phyloP scores from a whole-genome alignment of 768 basidiomycete genomes.

The Arthromyces matolae region DNA sequence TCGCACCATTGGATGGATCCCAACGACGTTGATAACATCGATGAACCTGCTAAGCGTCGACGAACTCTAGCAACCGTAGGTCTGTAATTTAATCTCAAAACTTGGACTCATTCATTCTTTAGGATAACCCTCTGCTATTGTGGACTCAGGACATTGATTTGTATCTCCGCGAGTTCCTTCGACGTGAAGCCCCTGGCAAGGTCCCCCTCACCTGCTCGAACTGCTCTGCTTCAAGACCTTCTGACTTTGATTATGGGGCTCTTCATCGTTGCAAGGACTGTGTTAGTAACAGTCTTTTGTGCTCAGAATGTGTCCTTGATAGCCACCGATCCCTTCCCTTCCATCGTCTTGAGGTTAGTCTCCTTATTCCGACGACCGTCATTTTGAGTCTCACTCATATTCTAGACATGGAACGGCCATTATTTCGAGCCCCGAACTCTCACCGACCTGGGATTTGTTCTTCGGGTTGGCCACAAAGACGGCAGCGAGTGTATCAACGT shows the following conservation, averaged over 20 bases:
- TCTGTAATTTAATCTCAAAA: not conserved
- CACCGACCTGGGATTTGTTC: too few relatives aligned
- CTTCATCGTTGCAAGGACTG: constrained; percentile 4
- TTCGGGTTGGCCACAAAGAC: too few relatives aligned
- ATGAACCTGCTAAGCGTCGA: not conserved
- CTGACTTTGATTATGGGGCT: not conserved
- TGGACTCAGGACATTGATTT: not conserved
- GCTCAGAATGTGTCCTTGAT: not conserved
- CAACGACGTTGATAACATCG: not conserved
- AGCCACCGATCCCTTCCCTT: not conserved
- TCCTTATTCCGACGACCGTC: not conserved
- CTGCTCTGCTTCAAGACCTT: not conserved
- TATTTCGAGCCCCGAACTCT: too few relatives aligned
- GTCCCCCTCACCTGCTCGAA: not conserved
- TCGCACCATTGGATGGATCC: constrained; percentile 1
- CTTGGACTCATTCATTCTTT: not conserved
- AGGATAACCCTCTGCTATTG: not conserved
- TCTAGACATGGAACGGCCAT: constrained; percentile 3
- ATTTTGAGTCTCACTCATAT: not conserved
- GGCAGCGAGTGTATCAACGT: too few relatives aligned
- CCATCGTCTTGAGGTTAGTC: constrained; percentile 5
- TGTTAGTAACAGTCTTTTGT: not conserved
- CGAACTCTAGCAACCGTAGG: not conserved
- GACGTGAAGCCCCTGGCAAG: not conserved
- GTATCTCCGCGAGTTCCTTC: not conserved